Conservation (phyloP, 768 basidiomycete genomes). For the Pholiota conissans region DNA sequence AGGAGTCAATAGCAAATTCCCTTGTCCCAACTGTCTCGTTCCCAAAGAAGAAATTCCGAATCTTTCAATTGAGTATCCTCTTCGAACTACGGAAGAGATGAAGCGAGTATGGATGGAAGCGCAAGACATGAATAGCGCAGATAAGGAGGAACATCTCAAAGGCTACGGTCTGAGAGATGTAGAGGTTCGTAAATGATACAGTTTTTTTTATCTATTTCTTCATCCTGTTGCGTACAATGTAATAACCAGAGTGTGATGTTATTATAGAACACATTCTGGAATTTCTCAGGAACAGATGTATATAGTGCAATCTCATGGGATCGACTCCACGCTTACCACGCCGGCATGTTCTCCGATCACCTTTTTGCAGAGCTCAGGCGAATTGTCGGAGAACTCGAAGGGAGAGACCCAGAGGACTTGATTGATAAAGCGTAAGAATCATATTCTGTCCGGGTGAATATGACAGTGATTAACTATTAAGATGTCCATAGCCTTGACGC, state of each 20-base stretch:
- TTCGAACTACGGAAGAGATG: background rate
- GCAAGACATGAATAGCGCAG: background rate
- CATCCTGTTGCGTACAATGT: background rate
- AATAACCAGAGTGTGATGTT: background rate
- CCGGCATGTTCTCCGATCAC: slow-evolving; percentile 33
- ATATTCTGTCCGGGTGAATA: slow-evolving; percentile 24
- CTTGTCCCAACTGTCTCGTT: background rate
- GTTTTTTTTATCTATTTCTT: too few species aligned
- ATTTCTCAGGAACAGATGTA: slow-evolving; percentile 26
- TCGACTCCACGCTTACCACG: slow-evolving; percentile 29
- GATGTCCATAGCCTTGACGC: slow-evolving; percentile 11
- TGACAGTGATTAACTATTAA: too few species aligned
- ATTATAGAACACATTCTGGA: slow-evolving; percentile 39
- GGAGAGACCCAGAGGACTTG: too few species aligned
- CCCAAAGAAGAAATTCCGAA: background rate
- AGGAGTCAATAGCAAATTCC: background rate
- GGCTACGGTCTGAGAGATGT: background rate
- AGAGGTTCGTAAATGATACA: too few species aligned
- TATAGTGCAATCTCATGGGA: slow-evolving; percentile 37
- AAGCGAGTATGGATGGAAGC: background rate
- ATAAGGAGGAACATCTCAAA: background rate
- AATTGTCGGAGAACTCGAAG: background rate
- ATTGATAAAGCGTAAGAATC: slow-evolving; percentile 15
- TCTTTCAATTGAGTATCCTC: background rate
- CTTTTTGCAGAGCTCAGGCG: slow-evolving; percentile 25